Evolutionary conservation across 768 basidiomycete genomes (phyloP), one percentile per base, ranked within the genome.

Genomic region (Mycena rebaudengoi): DNA sequence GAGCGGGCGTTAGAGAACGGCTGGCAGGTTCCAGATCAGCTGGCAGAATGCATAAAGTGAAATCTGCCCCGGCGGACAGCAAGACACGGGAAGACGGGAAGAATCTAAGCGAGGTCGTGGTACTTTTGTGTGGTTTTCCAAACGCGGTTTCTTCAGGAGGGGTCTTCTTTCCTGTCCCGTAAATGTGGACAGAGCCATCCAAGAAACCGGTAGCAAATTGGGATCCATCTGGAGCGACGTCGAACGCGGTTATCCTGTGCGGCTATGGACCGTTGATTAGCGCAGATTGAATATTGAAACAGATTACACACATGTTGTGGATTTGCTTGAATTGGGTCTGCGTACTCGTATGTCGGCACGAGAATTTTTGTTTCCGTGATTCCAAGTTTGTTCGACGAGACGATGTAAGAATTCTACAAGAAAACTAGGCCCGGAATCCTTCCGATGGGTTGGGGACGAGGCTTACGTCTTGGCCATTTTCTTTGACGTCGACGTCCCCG

Each of bases 11-110:
- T 25, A 88, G 71, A 29, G 71, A 62, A 50, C 75, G 75, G 25
- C 71, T 64, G 5, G 73, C 29, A 16, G 70, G 64, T 1, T 76
- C 25, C 2, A 73, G 80, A 5, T 86, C 83, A 1, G 90, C 87
- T 8, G 91, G 85, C 53, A 90, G 85, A 61, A 96, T 83, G 25
- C 85, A 78, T 3, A 94, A 74, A 0, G 85, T 79, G 67, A 92
- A 89, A 72, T 94, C 91, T 5, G 85, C 84, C 1, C 90, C 87
- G 0, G 88, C 81, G 6, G 91, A 86, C 11, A 96, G 82, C 2
- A 94, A 78, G 16, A 94, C 92, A 39, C 88, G 80, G 12, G 85
- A 88, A 0, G 89, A 91, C 2, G 90, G 90, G 75, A 91, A 90
- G 80, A 89, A 90, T 41, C 79, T 81, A 26, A 90, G 74, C 21